phyloP scores from a whole-genome alignment of 2,329 filamentous ascomycete species.

The Fusarium zealandicum region DNA sequence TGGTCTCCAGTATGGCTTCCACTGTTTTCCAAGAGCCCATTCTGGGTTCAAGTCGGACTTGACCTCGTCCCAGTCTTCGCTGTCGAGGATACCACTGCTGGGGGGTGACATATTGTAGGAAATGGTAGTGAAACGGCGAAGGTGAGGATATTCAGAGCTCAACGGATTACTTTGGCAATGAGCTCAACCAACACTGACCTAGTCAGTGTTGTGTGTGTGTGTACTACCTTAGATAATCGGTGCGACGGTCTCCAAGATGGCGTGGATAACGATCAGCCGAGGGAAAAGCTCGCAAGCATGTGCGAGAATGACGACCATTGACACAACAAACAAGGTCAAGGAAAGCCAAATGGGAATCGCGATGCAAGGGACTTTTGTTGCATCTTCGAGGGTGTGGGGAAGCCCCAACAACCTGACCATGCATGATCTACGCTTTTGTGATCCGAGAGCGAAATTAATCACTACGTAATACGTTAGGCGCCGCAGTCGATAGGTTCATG shows the following conservation, averaged over 20 bases:
- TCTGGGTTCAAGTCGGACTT: conserved; percentile 33
- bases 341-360: not conserved
- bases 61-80: conserved; percentile 46
- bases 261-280: conserved; percentile 10
- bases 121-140: not conserved
- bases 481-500: no score
- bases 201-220: conserved; percentile 2
- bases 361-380: conserved; percentile 21
- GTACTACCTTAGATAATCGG: no score
- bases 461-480: no score
- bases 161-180: not conserved
- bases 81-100: conserved; percentile 45
- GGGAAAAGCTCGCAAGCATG: conserved; percentile 21
- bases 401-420: not conserved
- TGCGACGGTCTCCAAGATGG: no score
- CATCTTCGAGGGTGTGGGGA: not conserved
- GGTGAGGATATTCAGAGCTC: not conserved
- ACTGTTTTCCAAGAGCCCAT: conserved; percentile 33
- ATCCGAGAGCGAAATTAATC: not conserved
- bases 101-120: conserved; percentile 42
- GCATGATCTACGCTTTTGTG: not conserved
- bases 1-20: conserved; percentile 43
- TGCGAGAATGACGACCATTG: conserved; percentile 16
- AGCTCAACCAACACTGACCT: not conserved
- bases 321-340: not conserved